phyloP scores from a whole-genome alignment of 768 basidiomycete species.

The Collybia sordida region DNA sequence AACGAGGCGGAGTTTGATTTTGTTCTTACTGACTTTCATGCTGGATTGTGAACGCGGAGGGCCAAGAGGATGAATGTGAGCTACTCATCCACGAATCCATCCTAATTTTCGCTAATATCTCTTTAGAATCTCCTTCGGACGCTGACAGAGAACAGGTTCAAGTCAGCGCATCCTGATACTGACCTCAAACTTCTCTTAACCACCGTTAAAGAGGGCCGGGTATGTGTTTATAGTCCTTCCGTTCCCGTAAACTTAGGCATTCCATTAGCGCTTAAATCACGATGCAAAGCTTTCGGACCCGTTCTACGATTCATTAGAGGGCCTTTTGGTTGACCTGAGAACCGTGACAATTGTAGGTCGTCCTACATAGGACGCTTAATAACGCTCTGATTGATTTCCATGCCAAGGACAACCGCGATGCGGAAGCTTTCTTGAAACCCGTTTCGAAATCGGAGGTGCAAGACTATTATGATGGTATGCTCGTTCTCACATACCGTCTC shows the following conservation, averaged over 20 bases:
- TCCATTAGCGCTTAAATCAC: conserved; percentile 39
- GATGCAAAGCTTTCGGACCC: conserved; percentile 79
- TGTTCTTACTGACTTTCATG: conserved; percentile 11
- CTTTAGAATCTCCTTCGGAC: conserved; percentile 85
- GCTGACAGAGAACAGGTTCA: conserved; percentile 75
- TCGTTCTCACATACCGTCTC: not conserved
- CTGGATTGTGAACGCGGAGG: conserved; percentile 21
- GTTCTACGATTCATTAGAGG: conserved; percentile 94
- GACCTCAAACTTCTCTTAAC: conserved; percentile 83
- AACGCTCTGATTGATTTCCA: conserved; percentile 24
- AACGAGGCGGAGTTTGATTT: conserved; percentile 6
- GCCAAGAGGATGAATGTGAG: conserved; percentile 46
- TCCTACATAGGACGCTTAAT: conserved; percentile 8
- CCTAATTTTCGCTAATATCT: conserved; percentile 11
- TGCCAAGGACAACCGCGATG: conserved; percentile 79
- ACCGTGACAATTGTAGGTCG: conserved; percentile 64
- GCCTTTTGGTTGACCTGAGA: conserved; percentile 81
- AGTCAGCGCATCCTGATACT: conserved; percentile 54
- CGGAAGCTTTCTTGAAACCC: conserved; percentile 91
- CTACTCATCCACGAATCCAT: conserved; percentile 22
- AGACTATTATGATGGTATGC: conserved; percentile 89
- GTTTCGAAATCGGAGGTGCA: conserved; percentile 88
- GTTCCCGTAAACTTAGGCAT: conserved; percentile 8
- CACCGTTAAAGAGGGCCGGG: conserved; percentile 86
- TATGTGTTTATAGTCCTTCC: conserved; percentile 42